These are phyloP conservation scores for Xylaria telfairii DNA, from an alignment of 495 filamentous ascomycete genomes.

Conservation along the genomic window DNA sequence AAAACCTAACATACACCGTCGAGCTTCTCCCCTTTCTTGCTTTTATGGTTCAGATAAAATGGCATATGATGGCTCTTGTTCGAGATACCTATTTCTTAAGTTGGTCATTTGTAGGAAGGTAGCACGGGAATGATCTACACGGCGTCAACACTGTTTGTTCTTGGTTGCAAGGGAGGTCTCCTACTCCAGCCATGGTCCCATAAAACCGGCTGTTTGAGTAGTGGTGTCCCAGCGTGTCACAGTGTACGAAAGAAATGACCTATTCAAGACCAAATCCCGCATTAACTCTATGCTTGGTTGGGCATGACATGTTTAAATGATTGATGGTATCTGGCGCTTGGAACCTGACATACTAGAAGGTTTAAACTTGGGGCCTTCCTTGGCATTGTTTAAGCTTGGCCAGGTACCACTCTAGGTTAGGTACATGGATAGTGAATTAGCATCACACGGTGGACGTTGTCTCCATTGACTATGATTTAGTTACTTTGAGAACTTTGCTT, in stretches of 20 bases:
- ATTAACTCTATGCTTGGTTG: not conserved
- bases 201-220: not conserved
- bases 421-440: not conserved
- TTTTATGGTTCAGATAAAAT: constrained; percentile 20
- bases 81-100: constrained; percentile 24
- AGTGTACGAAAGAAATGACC: not conserved
- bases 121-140: constrained; percentile 11
- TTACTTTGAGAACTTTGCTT: not conserved
- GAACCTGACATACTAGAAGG: too few relatives aligned
- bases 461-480: not conserved
- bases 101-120: not conserved
- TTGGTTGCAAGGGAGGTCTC: not conserved
- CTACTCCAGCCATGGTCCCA: not conserved
- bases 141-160: constrained; percentile 7
- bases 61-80: constrained; percentile 22
- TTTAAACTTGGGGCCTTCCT: not conserved
- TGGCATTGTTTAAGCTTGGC: not conserved
- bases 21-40: not conserved
- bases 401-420: not conserved
- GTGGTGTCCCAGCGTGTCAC: constrained; percentile 5
- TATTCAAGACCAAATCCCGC: not conserved
- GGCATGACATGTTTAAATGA: not conserved
- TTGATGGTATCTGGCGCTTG: not conserved
- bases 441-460: not conserved
- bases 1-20: not conserved